Evolutionary conservation across 257 asterid species (phyloP), one percentile per base, ranked within the genome.

Genomic region (Solanum stenotomum): DNA sequence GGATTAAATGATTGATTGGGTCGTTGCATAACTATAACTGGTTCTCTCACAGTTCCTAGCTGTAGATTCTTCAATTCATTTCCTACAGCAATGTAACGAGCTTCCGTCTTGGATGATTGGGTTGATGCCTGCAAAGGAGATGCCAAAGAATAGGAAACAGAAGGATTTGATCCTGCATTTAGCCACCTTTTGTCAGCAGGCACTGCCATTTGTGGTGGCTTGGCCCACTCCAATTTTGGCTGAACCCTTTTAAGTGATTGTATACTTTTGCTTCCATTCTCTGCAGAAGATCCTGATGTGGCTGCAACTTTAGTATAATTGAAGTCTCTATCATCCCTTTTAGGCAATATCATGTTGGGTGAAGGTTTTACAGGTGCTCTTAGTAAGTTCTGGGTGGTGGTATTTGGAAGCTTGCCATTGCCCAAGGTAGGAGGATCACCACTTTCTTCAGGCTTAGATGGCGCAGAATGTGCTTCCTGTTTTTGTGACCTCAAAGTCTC

Each of bases 251-350:
- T 95, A 88, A 90, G 46, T 46, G 92, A 79, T 84, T 91, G 96
- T 27, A 90, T 89, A 84, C 85, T 93, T 89, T 92, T 93, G 76
- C 92, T 89, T 84, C 92, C 94, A 40, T 93, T 86, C 93, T 96
- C 99, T 59, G 87, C 75, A 11, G 94, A 81, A 70, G 95, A 85
- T 77, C 91, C 96, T 61, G 89, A 83, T 85, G 93, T 61, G 85
- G 52, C 90, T 74, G 93, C 89, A 92, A 65, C 82, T 91, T 93
- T 96, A 85, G 96, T 89, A 87, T 94, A 95, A 83, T 94, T 94
- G 86, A 96, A 96, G 90, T 94, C 98, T 85, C 88, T 95, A 23
- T 95, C 98, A 63, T 95, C 98, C 90, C 92, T 89, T 88, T 89
- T 92, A 83, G 90, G 96, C 85, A 89, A 98, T 44, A 89, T 81